phyloP scores from a whole-genome alignment of 2,329 filamentous ascomycete species.

The Sphaerulina musiva region DNA sequence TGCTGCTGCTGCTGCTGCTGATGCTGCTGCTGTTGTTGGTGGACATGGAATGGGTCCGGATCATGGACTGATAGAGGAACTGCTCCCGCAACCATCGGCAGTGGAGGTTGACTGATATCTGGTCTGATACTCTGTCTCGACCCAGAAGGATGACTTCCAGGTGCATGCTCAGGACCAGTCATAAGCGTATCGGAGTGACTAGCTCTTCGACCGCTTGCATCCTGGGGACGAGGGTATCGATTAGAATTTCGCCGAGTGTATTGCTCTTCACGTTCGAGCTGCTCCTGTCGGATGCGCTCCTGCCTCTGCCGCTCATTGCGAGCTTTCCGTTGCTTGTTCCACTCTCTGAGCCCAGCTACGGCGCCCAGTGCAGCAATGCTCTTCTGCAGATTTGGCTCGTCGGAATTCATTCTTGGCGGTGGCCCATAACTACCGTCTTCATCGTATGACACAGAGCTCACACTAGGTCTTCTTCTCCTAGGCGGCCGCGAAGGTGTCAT shows the following conservation, averaged over 20 bases:
- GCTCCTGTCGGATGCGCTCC: slow-evolving; percentile 46
- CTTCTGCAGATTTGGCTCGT: slow-evolving; percentile 36
- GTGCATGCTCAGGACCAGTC: slow-evolving; percentile 35
- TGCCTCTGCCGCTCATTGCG: slow-evolving; percentile 56
- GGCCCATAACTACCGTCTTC: slow-evolving; percentile 27
- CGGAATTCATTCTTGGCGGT: slow-evolving; percentile 11
- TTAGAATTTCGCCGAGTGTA: slow-evolving; percentile 31
- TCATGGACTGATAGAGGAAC: slow-evolving; percentile 15
- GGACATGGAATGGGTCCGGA: neutral
- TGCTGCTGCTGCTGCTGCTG: slow-evolving; percentile 17
- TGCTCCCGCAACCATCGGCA: slow-evolving; percentile 31
- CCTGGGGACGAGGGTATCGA: slow-evolving; percentile 27
- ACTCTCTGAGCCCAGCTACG: slow-evolving; percentile 35
- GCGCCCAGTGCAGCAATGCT: slow-evolving; percentile 43
- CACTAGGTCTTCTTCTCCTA: slow-evolving; percentile 37
- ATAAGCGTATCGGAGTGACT: slow-evolving; percentile 30
- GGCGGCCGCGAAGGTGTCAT: slow-evolving; percentile 36
- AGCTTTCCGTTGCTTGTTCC: slow-evolving; percentile 48
- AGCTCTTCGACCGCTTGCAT: slow-evolving; percentile 24
- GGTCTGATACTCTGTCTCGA: slow-evolving; percentile 34
- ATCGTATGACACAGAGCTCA: slow-evolving; percentile 37
- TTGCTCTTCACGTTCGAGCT: slow-evolving; percentile 39
- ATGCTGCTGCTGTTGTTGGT: slow-evolving; percentile 16
- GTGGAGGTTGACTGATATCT: slow-evolving; percentile 30
- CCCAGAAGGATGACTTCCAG: slow-evolving; percentile 42